A percentile compares a stretch with the other conserved stretches of the same genome.
Conservation (phyloP, 805 yeast species). For the Kodamaea jinghongensis region DNA sequence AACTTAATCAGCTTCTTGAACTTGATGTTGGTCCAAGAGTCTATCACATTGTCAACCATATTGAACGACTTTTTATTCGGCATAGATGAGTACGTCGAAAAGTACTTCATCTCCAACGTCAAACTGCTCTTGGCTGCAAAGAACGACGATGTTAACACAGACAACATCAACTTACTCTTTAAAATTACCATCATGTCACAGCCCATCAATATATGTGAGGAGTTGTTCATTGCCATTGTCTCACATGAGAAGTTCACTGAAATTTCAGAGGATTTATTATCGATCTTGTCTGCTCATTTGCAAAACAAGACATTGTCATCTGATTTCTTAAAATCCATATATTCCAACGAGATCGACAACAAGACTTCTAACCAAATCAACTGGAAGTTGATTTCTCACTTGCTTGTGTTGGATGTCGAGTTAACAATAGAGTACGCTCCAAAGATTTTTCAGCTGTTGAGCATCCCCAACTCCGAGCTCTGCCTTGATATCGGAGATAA, state of each 20-base stretch:
- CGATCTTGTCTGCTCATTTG: slow-evolving; percentile 36
- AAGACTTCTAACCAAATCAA: slow-evolving; percentile 20
- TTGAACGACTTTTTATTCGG: slow-evolving; percentile 14
- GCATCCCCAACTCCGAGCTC: slow-evolving; percentile 3
- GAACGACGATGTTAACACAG: slow-evolving; percentile 6
- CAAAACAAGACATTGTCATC: slow-evolving; percentile 54
- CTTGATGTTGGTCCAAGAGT: slow-evolving; percentile 7
- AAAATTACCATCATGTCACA: slow-evolving; percentile 21
- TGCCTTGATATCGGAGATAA: slow-evolving; percentile 21
- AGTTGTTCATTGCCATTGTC: slow-evolving; percentile 43
- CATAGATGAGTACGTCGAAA: slow-evolving; percentile 10
- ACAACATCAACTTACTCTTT: slow-evolving; percentile 21
- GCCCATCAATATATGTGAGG: slow-evolving; percentile 43
- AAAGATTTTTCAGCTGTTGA: slow-evolving; percentile 22
- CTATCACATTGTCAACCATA: slow-evolving; percentile 14
- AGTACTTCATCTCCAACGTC: slow-evolving; percentile 26
- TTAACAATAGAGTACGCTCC: slow-evolving; percentile 49
- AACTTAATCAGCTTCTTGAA: slow-evolving; percentile 2
- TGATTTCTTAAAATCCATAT: slow-evolving; percentile 45
- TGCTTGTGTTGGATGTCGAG: slow-evolving; percentile 56
- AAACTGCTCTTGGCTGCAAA: slow-evolving; percentile 24
- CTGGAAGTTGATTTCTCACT: slow-evolving; percentile 46
- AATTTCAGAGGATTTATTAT: slow-evolving; percentile 43
- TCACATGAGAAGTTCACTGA: slow-evolving; percentile 28
- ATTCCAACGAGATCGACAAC: slow-evolving; percentile 26